Conservation (phyloP, 495 filamentous ascomycete species). For the Jackrogersella multiformis region DNA sequence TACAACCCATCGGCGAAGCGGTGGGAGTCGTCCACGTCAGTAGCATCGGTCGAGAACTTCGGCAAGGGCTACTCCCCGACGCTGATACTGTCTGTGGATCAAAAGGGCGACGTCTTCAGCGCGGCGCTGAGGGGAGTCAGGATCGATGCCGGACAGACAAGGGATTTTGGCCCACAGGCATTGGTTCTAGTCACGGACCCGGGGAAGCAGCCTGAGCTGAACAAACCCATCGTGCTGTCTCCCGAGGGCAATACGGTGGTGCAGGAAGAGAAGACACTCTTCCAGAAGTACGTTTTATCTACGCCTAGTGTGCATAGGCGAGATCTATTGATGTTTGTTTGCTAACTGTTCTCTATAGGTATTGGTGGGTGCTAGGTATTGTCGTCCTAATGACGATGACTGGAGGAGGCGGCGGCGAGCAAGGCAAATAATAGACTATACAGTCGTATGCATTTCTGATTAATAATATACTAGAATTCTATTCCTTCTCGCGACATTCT, state of each 20-base stretch:
- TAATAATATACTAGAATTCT: background rate
- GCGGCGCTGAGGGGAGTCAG: slow-evolving; percentile 52
- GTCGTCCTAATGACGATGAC: slow-evolving; percentile 49
- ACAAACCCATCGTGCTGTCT: slow-evolving; percentile 70
- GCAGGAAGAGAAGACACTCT: slow-evolving; percentile 70
- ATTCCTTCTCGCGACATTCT: background rate
- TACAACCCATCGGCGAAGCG: slow-evolving; percentile 50
- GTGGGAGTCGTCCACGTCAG: slow-evolving; percentile 61
- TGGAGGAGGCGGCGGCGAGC: slow-evolving; percentile 58
- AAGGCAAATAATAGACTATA: slow-evolving; percentile 44
- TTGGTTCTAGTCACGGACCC: slow-evolving; percentile 54
- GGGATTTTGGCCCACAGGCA: slow-evolving; percentile 66
- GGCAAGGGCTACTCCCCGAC: slow-evolving; percentile 62
- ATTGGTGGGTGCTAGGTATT: slow-evolving; percentile 63
- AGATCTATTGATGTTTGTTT: slow-evolving; percentile 23
- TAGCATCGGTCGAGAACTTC: slow-evolving; percentile 59
- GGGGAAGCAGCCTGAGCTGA: slow-evolving; percentile 67
- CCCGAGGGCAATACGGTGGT: slow-evolving; percentile 66
- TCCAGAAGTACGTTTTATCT: slow-evolving; percentile 70
- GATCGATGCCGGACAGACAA: slow-evolving; percentile 64
- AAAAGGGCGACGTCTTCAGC: slow-evolving; percentile 51
- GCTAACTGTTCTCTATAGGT: slow-evolving; percentile 50
- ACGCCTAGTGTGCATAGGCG: slow-evolving; percentile 47
- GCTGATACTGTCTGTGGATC: slow-evolving; percentile 56
- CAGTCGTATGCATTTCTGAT: background rate